These are phyloP conservation scores for Chrysoporthe cubensis DNA, from an alignment of 2,329 filamentous ascomycete species.

Conservation along the genomic window DNA sequence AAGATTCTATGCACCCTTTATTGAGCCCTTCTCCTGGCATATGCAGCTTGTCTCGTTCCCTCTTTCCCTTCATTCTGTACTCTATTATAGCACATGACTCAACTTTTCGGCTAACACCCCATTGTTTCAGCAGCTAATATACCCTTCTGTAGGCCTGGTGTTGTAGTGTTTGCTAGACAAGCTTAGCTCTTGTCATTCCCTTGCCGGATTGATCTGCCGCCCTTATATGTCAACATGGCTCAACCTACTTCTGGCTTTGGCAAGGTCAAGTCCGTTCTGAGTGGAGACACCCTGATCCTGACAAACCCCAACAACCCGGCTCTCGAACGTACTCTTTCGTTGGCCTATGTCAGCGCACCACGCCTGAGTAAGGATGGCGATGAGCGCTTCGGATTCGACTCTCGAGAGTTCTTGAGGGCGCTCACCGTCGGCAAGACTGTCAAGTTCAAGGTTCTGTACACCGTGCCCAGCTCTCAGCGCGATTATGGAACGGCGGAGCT, in stretches of 20 bases:
- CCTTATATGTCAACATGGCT: slow-evolving; percentile 24
- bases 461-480: slow-evolving; percentile 79
- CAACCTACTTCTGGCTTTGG: slow-evolving; percentile 14
- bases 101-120: not conserved
- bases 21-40: not conserved
- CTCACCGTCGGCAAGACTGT: slow-evolving; percentile 84
- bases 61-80: not conserved
- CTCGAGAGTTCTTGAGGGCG: slow-evolving; percentile 87
- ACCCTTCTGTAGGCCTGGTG: not conserved
- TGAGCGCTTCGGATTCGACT: slow-evolving; percentile 91
- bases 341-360: slow-evolving; percentile 91
- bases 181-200: slow-evolving; percentile 1
- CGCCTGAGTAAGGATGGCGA: slow-evolving; percentile 87
- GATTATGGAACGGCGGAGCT: slow-evolving; percentile 86
- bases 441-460: slow-evolving; percentile 84
- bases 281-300: slow-evolving; percentile 89
- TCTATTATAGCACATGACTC: not conserved
- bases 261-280: slow-evolving; percentile 90
- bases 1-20: not conserved
- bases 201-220: not conserved
- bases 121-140: not conserved
- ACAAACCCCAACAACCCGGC: slow-evolving; percentile 79
- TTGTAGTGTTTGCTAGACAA: not conserved
- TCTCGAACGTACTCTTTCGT: slow-evolving; percentile 82
- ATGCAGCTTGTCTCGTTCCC: too few relatives aligned